Evolutionary conservation across 164 flowering plant genomes (phyloP), one percentile per base, ranked within the genome.

Genomic region (Nymphaea colorata): DNA sequence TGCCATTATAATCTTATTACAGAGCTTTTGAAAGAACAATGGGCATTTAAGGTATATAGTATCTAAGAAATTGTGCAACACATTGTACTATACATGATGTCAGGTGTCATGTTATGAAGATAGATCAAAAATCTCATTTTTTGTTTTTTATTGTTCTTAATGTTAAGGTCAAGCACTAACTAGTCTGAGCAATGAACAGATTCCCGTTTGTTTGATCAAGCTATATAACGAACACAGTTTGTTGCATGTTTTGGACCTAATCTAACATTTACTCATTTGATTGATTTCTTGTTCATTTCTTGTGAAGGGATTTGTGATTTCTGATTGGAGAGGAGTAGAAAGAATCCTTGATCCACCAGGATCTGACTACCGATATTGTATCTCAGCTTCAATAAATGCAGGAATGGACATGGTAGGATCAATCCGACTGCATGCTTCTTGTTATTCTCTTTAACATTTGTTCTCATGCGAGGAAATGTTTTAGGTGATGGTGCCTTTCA

Each of bases 321-420:
- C 92, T n/a, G 96, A 89, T 70, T 92, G 87, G 86, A 86, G 85
- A 79, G 96, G 83, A 69, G 71, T 92, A 68, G 91, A 90, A 72
- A 80, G 86, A 64, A 87, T 89, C 53, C 67, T 71, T 67, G 59
- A 70, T 63, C 94, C 94, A 66, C 75, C 65, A 62, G 94, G 90
- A 60, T 83, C 91, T 61, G 76, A 90, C 78, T 87, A 83, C 71
- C 86, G 83, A 7, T 62, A 76, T 66, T 82, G 86, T 71, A 76
- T 90, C 64, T 75, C 79, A 15, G n/a, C 76, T 11, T 79, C 91
- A 41, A 76, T 93, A 45, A 90, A 81, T 82, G 91, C 98, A 47
- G 98, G 96, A 73, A 78, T 88, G 41, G 95, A 93, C 83, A 85
- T 90, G 91, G 95, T 88, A 80, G 59, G 53, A 44, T 41, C 44